Evolutionary conservation across 2,329 filamentous ascomycete genomes (phyloP).

Genomic region (Cytospora leucostoma): DNA sequence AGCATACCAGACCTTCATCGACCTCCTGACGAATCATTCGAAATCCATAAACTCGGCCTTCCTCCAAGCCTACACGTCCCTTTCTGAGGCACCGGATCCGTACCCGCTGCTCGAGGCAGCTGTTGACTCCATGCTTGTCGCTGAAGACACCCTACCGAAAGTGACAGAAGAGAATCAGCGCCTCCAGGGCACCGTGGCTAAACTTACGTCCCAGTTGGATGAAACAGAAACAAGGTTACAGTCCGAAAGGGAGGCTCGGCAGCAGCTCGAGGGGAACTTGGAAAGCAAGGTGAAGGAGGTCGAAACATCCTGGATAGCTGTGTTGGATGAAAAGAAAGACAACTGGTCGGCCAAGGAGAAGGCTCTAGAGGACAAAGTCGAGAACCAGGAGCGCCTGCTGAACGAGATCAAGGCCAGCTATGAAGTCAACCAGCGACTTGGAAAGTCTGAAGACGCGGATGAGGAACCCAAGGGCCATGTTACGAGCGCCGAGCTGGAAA

Average conservation of each 20-base stretch:
- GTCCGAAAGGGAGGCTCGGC: constrained; percentile 70
- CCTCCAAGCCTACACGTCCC: constrained; percentile 84
- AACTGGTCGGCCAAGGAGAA: constrained; percentile 95
- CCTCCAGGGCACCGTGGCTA: constrained; percentile 75
- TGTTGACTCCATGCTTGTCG: constrained; percentile 87
- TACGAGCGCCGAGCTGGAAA: constrained; percentile 87
- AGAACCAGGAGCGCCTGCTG: constrained; percentile 87
- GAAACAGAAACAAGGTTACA: constrained; percentile 80
- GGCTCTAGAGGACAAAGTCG: constrained; percentile 86
- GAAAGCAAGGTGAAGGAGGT: constrained; percentile 85
- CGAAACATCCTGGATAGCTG: constrained; percentile 84
- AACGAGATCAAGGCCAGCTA: constrained; percentile 97
- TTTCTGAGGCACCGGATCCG: constrained; percentile 94
- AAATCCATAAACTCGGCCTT: constrained; percentile 94
- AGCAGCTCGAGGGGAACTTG: constrained; percentile 73
- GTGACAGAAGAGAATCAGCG: constrained; percentile 86
- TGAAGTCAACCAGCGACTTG: constrained; percentile 90
- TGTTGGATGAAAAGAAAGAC: constrained; percentile 88
- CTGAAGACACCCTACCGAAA: constrained; percentile 89
- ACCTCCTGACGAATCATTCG: constrained; percentile 92
- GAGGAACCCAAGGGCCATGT: constrained; percentile 63
- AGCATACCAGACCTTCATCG: constrained; percentile 97
- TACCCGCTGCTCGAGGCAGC: constrained; percentile 96
- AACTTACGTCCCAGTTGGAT: constrained; percentile 78
- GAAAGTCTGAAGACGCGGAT: constrained; percentile 59